Evolutionary conservation across 495 filamentous ascomycete species (phyloP), one percentile per base, ranked within the genome.

Genomic region (Alectoria sarmentosa): DNA sequence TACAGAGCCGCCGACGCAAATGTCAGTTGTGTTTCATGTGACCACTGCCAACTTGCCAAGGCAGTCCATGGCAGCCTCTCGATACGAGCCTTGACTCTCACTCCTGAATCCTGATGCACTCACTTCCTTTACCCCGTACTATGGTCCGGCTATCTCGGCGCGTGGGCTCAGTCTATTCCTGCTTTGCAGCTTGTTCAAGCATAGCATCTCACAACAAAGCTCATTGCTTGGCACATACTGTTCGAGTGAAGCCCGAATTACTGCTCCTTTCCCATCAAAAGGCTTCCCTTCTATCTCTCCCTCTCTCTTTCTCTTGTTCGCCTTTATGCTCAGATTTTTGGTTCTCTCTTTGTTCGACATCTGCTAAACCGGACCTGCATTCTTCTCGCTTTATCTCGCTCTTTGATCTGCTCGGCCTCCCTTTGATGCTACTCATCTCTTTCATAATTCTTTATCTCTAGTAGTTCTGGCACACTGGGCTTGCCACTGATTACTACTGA

Each of bases 291-390:
- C 42, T 66, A 30, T 58, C 42, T 48, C 1, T 42, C 5, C 57
- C 63, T 54, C 41, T 62, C 36, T 37, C 10, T 37, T 37, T 37
- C 5, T 37, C 36, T 10, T 64, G 52, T 55, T 55, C 30, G 15
- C 6, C 15, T 34, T 34, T 17, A 46, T 65, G 32, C 32, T 62
- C 52, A 30, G 57, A 37, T 39, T 34, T 28, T 46, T 57, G 54
- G 21, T 34, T 15, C 26, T 54, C 30, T 34, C 56, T 54, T 62
- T 64, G 65, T 66, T 49, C 36, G 21, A 32, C 44, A 44, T 64
- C 61, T 69, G 66, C 63, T 61, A 52, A 65, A 64, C 57, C 42
- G 66, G 66, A 39, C 63, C 60, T 23, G 49, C 58, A 65, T 68
- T 68, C 42, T 68, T 66, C 65, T 58, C 41, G 34, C 36, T 21